Evolutionary conservation across 306 rosid genomes (phyloP), one percentile per base, ranked within the genome.

Genomic region (Rosa rugosa): DNA sequence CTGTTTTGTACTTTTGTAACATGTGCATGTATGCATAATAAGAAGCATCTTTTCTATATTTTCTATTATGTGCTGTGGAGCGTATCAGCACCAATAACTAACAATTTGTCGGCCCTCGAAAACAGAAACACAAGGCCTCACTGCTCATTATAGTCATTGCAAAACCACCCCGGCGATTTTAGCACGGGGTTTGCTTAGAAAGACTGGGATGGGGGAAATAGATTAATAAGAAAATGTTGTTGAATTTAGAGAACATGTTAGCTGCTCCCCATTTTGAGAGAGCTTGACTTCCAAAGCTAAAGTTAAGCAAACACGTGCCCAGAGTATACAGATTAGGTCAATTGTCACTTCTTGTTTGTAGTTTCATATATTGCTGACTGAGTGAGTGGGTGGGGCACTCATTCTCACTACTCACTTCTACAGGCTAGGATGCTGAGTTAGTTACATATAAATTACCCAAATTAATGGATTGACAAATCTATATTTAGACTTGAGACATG

Each of bases 301-400:
- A 42, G 50, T 20, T 63, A 23, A 57, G 36, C 73, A 50, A 62
- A 69, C 31, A 42, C 67, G 56, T 31, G 56, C 40, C 5, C 6
- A 3, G 6, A 13, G 44, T 56, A 62, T 5, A 41, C 5, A 10
- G 0, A 18, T 47, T 80, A 54, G 84, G 75, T 80, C 78, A 80
- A 76, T 44, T 18, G 75, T 76, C 86, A 75, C 44, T 75, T 75
- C 60, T 69, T 65, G 72, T 56, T 7, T 31, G 20, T 5, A 54
- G 38, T 36, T 23, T 23, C 5, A 13, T 63, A 13, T 41, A 4
- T 5, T 5, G 8, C 8, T 31, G 36, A 6, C 0, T 42, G 8
- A 42, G 45, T 56, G 63, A 27, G 63, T n/a, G 63, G 62, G 54
- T 18, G 27, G 62, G 62, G 62, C 8, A 56, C 12, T n/a, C 12